A percentile compares a stretch with the other conserved stretches of the same genome.
Conservation (phyloP, 805 yeast genomes). For the Debaryomyces tyrocola region DNA sequence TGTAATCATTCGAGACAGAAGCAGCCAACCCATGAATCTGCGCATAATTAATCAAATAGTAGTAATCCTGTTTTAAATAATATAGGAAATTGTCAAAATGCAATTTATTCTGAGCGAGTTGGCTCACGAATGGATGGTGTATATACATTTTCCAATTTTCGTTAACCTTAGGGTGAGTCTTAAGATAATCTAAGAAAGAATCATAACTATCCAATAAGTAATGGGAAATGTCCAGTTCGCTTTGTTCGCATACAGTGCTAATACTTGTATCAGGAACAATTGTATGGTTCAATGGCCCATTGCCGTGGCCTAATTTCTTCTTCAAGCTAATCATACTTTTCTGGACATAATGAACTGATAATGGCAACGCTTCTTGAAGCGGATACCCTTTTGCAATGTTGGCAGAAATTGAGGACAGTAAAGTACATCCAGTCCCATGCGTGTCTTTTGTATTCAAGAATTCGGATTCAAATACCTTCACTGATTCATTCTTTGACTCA, state of each 20-base stretch:
- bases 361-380: constrained; percentile 50
- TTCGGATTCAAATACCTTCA: constrained; percentile 48
- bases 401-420: constrained; percentile 78
- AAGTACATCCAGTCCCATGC: constrained; percentile 92
- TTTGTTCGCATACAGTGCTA: constrained; percentile 7
- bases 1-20: constrained; percentile 56
- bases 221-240: neutral
- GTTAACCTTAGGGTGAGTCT: constrained; percentile 53
- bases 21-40: constrained; percentile 65
- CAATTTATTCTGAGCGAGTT: constrained; percentile 53
- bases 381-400: constrained; percentile 59
- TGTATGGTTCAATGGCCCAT: constrained; percentile 78
- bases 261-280: constrained; percentile 26
- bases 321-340: constrained; percentile 53
- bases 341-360: constrained; percentile 66
- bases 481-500: constrained; percentile 33
- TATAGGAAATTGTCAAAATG: constrained; percentile 51
- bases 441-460: constrained; percentile 52
- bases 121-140: constrained; percentile 60
- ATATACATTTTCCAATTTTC: constrained; percentile 59
- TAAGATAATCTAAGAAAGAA: constrained; percentile 47
- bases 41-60: constrained; percentile 68
- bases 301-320: constrained; percentile 48
- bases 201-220: constrained; percentile 3
- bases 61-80: constrained; percentile 64